Evolutionary conservation across 306 rosid species (phyloP).

Genomic region (Hippophae gyantsensis): DNA sequence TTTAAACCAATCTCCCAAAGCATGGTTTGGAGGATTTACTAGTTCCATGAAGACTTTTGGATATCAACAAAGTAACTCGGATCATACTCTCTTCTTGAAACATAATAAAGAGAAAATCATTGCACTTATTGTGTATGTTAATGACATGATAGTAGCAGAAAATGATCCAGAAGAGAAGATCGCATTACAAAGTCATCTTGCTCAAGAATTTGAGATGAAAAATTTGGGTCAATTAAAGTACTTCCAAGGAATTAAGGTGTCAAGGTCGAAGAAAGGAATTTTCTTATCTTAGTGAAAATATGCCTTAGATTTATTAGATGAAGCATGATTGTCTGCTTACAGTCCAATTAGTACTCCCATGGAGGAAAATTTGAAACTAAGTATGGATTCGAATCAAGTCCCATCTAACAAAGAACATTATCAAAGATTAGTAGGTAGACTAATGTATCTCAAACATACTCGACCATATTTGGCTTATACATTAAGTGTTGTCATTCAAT

Average conservation of each 20-base stretch:
- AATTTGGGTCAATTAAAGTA: neutral
- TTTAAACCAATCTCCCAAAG: too few relatives aligned
- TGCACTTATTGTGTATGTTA: neutral
- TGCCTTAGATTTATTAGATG: conserved; percentile 1
- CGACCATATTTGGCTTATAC: neutral
- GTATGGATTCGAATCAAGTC: neutral
- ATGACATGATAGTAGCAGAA: neutral
- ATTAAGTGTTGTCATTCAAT: neutral
- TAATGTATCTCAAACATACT: conserved; percentile 4
- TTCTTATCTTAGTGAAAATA: neutral
- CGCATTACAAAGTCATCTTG: neutral
- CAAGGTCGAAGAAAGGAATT: conserved; percentile 1
- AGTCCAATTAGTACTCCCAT: neutral
- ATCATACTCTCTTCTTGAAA: neutral
- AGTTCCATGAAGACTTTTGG: too few relatives aligned
- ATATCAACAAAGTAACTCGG: too few relatives aligned
- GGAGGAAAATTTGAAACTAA: neutral
- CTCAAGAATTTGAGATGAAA: conserved; percentile 4
- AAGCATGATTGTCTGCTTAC: neutral
- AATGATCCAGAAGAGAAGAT: neutral
- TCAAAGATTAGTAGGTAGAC: neutral
- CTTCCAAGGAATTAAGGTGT: conserved; percentile 1
- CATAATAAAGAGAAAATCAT: neutral
- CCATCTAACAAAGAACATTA: neutral
- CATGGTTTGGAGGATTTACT: too few relatives aligned